Base-by-base conservation (phyloP, 257 asterid genomes). In the Linaria vulgaris region DNA sequence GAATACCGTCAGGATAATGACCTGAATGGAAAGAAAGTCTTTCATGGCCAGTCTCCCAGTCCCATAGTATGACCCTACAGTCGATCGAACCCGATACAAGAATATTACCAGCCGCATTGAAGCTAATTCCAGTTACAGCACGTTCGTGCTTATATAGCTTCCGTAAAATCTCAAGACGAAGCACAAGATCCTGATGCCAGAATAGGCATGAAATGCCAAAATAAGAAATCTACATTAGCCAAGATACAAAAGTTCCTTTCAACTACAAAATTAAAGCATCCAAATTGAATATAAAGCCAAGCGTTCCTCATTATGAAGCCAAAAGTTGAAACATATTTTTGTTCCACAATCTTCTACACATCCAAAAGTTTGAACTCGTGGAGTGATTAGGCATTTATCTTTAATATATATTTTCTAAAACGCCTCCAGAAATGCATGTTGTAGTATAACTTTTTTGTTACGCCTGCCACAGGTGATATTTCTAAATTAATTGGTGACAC, bases 1-100 rank as follows among this genome's bases (percentile, higher is more conserved):
- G 97, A 61, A 88, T 88, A 47, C 85, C 85, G 76, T 85, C 89
- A 82, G 83, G 80, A 56, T 68, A 67, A 67, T 92, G 97, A 47
- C 87, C 96, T 2, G 99, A 89, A 68, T 80, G 88, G 74, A 83
- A 89, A 64, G 89, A 78, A 54, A 87, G 83, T 55, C 68, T 85
- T 59, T 66, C 66, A 20, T 58, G 71, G 45, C 99, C 95, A 75
- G 86, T 66, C 72, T 87, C 94, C 99, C 97, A 92, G 71, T 92
- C 91, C 99, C 99, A 92, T 59, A 89, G 83, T 65, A 89, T 81
- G 77, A 92, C 67, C 85, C 72, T 78, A 75, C 71, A 78, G 77
- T 92, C 99, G 59, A n/a, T n/a, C n/a, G 97, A 85, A 48, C 95
- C 99, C 14, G 97, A 83, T 56, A 85, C 77, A 23, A 92, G 95